Evolutionary conservation across 768 basidiomycete species (phyloP).

Genomic region (Agaricus sinodeliciosus): DNA sequence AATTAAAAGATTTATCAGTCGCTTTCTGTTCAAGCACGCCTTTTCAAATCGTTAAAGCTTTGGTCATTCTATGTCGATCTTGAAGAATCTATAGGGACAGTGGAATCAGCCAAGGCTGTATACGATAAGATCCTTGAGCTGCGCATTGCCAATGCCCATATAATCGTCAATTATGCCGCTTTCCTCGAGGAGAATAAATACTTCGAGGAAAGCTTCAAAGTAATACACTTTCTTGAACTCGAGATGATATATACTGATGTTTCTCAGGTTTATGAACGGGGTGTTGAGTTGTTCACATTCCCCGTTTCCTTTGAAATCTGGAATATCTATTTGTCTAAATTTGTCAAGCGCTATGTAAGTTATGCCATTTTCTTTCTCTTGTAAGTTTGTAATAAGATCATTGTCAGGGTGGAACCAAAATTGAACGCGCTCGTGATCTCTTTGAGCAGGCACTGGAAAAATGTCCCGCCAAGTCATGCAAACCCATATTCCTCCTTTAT

Average conservation of each 20-base stretch:
- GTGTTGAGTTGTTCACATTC: constrained; percentile 95
- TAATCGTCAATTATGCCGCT: constrained; percentile 94
- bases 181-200: constrained; percentile 98
- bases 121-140: constrained; percentile 97
- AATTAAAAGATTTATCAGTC: constrained; percentile 36
- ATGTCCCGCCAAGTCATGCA: constrained; percentile 92
- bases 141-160: constrained; percentile 95
- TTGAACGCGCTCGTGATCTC: constrained; percentile 93
- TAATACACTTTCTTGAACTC: constrained; percentile 19
- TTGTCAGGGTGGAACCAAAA: constrained; percentile 78
- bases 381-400: not conserved
- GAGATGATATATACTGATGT: constrained; percentile 10
- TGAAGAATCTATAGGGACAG: constrained; percentile 93
- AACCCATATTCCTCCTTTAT: constrained; percentile 94
- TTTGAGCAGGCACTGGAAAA: constrained; percentile 98
- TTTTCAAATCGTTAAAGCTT: constrained; percentile 97
- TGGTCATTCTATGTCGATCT: constrained; percentile 99
- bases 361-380: not conserved
- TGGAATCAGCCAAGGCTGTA: constrained; percentile 85
- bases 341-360: constrained; percentile 91
- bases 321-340: constrained; percentile 98
- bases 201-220: constrained; percentile 98
- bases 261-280: constrained; percentile 84
- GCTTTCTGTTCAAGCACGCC: constrained; percentile 76
- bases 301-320: constrained; percentile 98